Evolutionary conservation across 2,329 filamentous ascomycete genomes (phyloP), one percentile per base, ranked within the genome.

Genomic region (Talaromyces sp.): DNA sequence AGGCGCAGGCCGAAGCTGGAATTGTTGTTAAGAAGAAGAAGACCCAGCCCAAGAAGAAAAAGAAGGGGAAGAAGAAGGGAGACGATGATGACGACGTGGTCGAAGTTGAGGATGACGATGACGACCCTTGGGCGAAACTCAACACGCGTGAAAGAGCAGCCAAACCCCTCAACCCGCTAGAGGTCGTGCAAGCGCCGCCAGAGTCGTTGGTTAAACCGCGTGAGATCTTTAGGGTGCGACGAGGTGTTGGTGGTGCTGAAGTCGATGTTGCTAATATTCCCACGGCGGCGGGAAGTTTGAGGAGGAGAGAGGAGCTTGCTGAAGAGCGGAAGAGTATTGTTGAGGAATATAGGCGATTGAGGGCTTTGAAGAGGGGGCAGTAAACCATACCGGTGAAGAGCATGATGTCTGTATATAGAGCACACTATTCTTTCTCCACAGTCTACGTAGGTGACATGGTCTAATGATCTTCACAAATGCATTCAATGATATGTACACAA

Each of bases 91-190:
- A 45, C 27, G 72, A 66, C 6, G 65, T 67, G 14, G 81, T 78
- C 16, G 79, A 80, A 65, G 79, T 74, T 56, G 82, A 81, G 31
- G 82, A 83, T 48, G 83, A 88, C 60, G 85, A 88, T 10, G 87
- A 89, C 52, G 91, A 94, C 75, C 91, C 92, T 0, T 96, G 92
- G 92, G 87, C 85, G 50, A 87, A 87, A 67, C 77, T 97, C 69
- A 89, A 89, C 64, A 87, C 86, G 31, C 85, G 87, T 69, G 78
- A 76, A 19, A 72, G 74, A 7, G 68, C 70, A 61, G 74, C 72
- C 39, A 73, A 74, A 60, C 72, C 73, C 63, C 64, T 67, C 33
- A 80, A 80, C 68, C 76, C 77, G 41, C 74, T 78, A 65, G 78
- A 79, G 35, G 83, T 93, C 33, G 92, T 86, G 3, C 83, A 88